Conservation (phyloP, 768 basidiomycete species). For the Termitomyces titanicus region DNA sequence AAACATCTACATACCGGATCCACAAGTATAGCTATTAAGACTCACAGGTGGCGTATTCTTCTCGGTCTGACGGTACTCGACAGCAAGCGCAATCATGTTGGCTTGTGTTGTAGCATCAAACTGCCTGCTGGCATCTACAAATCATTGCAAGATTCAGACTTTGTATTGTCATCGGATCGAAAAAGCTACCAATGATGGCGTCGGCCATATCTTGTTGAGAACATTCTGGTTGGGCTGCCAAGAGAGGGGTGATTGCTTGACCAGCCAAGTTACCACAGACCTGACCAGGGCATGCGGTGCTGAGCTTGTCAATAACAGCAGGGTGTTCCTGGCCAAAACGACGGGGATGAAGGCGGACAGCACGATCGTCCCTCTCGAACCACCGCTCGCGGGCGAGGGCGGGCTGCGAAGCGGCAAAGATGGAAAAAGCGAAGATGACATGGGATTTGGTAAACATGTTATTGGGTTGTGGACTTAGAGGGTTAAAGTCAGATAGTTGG, state of each 20-base stretch:
- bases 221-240: conserved; percentile 50
- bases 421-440: conserved; percentile 21
- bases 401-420: conserved; percentile 26
- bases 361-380: conserved; percentile 43
- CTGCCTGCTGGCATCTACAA: conserved; percentile 47
- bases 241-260: conserved; percentile 45
- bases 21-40: neutral
- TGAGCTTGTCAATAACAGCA: conserved; percentile 40
- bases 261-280: conserved; percentile 50
- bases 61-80: conserved; percentile 51
- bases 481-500: neutral
- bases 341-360: conserved; percentile 47
- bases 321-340: conserved; percentile 53
- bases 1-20: neutral
- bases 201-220: conserved; percentile 58
- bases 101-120: conserved; percentile 47
- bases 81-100: conserved; percentile 49
- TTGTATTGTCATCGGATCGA: neutral
- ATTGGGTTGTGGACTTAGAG: neutral
- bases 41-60: conserved; percentile 58
- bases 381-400: conserved; percentile 39
- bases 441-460: conserved; percentile 29
- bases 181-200: conserved; percentile 43
- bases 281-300: conserved; percentile 42
- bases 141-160: neutral